These are phyloP conservation scores for Tetracentron sinense DNA, from an alignment of 164 flowering plant genomes.

Conservation along the genomic window DNA sequence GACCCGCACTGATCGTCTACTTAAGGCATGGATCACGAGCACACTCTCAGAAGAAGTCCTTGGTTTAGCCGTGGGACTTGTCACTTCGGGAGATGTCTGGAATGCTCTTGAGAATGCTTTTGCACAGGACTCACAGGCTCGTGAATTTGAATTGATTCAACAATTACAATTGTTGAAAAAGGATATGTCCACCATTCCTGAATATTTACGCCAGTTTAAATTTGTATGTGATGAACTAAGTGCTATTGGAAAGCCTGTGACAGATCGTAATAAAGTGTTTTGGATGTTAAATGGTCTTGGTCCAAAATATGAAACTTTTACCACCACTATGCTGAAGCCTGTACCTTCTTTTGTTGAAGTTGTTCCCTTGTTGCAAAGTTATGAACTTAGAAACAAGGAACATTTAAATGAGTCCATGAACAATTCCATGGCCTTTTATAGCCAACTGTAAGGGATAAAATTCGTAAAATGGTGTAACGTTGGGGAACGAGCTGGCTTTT, in stretches of 20 bases:
- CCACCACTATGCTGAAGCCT: conserved; percentile 6
- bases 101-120: conserved; percentile 8
- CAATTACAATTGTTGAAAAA: not conserved
- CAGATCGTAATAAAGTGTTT: conserved; percentile 1
- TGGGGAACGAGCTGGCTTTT: too few relatives aligned
- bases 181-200: not conserved
- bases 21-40: conserved; percentile 14
- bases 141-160: conserved; percentile 8
- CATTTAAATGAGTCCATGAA: not conserved
- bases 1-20: not conserved
- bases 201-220: conserved; percentile 5
- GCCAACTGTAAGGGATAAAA: too few relatives aligned
- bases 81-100: conserved; percentile 4
- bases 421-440: not conserved
- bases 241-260: conserved; percentile 10
- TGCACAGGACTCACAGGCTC: conserved; percentile 16
- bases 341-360: not conserved
- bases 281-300: not conserved
- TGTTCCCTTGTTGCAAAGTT: not conserved
- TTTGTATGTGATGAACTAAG: conserved; percentile 11
- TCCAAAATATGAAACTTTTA: conserved; percentile 1
- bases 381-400: not conserved
- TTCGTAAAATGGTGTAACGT: too few relatives aligned
- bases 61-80: conserved; percentile 13
- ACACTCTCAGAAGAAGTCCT: conserved; percentile 19